A percentile compares a stretch with the other conserved stretches of the same genome.
phyloP scores from a whole-genome alignment of 2,329 filamentous ascomycete genomes.

The Tolypocladium pustulatum region DNA sequence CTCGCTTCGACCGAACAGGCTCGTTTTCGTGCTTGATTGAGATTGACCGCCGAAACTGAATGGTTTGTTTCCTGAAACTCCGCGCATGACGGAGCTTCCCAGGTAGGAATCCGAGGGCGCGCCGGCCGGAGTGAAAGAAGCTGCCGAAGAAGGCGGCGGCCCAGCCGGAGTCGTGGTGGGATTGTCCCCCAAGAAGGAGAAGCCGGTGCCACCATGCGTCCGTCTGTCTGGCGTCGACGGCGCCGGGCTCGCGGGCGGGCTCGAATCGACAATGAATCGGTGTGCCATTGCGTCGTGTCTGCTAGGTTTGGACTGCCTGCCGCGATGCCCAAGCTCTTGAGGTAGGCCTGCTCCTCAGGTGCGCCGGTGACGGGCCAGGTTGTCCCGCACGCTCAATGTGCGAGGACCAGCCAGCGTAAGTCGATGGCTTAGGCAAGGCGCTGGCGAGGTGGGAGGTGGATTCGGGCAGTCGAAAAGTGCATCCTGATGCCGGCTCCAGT shows the following conservation, averaged over 20 bases:
- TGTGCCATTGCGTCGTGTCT: constrained; percentile 23
- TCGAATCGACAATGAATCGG: constrained; percentile 32
- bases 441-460: background rate
- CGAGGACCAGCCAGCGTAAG: background rate
- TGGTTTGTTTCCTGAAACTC: constrained; percentile 26
- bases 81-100: constrained; percentile 42
- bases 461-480: background rate
- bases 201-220: constrained; percentile 19
- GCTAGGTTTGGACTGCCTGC: background rate
- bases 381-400: background rate
- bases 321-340: background rate
- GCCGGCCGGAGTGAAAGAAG: constrained; percentile 45
- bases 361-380: background rate
- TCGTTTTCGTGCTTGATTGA: constrained; percentile 19
- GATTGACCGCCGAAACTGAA: constrained; percentile 26
- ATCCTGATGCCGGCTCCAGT: background rate
- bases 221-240: constrained; percentile 40
- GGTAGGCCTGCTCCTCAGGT: background rate
- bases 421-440: background rate
- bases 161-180: constrained; percentile 44
- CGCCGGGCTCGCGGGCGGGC: constrained; percentile 28
- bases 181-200: constrained; percentile 30
- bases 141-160: constrained; percentile 39
- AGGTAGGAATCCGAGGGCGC: constrained; percentile 44
- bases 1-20: constrained; percentile 25